These are phyloP conservation scores for Ophiorrhiza pumila DNA, from an alignment of 257 asterid species.

Conservation along the genomic window DNA sequence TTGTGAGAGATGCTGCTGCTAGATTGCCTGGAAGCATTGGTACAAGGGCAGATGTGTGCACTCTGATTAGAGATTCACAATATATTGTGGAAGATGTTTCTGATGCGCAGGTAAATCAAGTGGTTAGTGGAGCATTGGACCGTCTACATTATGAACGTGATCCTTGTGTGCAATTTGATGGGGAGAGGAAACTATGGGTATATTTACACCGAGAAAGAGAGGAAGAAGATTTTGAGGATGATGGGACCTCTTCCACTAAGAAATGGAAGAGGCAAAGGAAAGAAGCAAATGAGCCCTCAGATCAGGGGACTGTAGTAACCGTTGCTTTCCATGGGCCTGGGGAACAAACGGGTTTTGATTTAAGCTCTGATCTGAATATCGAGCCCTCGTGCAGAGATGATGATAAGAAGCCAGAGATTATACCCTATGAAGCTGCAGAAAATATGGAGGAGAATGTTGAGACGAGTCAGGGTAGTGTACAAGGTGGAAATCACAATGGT, in stretches of 20 bases:
- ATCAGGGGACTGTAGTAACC: conserved; percentile 59
- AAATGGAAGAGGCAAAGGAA: conserved; percentile 97
- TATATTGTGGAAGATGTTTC: conserved; percentile 88
- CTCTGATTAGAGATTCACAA: conserved; percentile 94
- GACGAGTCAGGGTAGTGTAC: conserved; percentile 40
- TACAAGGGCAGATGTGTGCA: conserved; percentile 95
- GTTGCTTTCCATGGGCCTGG: conserved; percentile 50
- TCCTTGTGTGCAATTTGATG: conserved; percentile 96
- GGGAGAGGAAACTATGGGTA: conserved; percentile 94
- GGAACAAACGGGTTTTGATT: conserved; percentile 57
- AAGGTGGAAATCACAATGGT: conserved; percentile 32
- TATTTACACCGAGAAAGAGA: conserved; percentile 91
- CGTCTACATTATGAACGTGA: conserved; percentile 97
- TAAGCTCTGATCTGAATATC: conserved; percentile 63
- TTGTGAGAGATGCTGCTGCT: conserved; percentile 98
- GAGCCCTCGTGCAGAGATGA: conserved; percentile 54
- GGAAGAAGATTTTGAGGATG: conserved; percentile 99
- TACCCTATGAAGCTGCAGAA: conserved; percentile 45
- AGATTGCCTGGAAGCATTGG: conserved; percentile 99
- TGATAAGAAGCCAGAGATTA: conserved; percentile 54
- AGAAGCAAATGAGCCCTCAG: conserved; percentile 73
- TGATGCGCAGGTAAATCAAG: conserved; percentile 94
- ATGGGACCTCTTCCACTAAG: conserved; percentile 96
- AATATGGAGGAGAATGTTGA: conserved; percentile 49
- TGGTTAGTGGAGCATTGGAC: conserved; percentile 96